Conservation (phyloP, 2,329 filamentous ascomycete species). For the Pseudonectria buxi region DNA sequence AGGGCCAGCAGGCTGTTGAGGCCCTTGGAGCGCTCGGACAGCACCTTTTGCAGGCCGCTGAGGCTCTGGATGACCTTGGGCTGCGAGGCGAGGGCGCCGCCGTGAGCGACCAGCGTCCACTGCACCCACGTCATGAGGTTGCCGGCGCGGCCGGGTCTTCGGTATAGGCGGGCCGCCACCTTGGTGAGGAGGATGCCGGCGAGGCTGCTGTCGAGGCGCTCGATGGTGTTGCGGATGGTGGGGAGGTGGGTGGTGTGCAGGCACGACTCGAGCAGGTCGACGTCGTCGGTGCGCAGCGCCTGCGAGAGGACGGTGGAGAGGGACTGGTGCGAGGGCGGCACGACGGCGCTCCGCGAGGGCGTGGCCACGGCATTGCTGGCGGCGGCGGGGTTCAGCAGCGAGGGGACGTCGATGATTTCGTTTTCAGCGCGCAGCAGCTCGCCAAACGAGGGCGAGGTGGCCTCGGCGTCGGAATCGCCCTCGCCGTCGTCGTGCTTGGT, state of each 20-base stretch:
- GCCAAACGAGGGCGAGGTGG: slow-evolving; percentile 67
- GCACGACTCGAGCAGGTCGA: slow-evolving; percentile 83
- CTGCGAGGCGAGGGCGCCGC: slow-evolving; percentile 81
- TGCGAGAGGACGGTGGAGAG: slow-evolving; percentile 90
- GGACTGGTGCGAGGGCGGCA: slow-evolving; percentile 66
- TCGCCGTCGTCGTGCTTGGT: slow-evolving; percentile 18
- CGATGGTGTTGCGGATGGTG: slow-evolving; percentile 81
- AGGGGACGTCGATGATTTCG: slow-evolving; percentile 69
- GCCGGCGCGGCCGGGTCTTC: slow-evolving; percentile 80
- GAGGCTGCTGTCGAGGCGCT: slow-evolving; percentile 78
- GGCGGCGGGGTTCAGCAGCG: slow-evolving; percentile 42
- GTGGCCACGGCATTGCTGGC: slow-evolving; percentile 28
- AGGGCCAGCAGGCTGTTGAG: slow-evolving; percentile 76
- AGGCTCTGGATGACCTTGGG: slow-evolving; percentile 76
- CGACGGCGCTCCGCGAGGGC: slow-evolving; percentile 42
- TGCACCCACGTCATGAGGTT: slow-evolving; percentile 93
- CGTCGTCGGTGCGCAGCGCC: slow-evolving; percentile 86
- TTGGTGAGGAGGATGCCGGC: slow-evolving; percentile 74
- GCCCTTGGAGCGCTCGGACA: slow-evolving; percentile 78
- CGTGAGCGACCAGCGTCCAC: slow-evolving; percentile 88
- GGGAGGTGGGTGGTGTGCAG: slow-evolving; percentile 70
- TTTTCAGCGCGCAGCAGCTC: slow-evolving; percentile 70
- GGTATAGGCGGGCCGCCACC: slow-evolving; percentile 79
- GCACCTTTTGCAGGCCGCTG: slow-evolving; percentile 72
- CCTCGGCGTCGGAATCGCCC: slow-evolving; percentile 40